A percentile compares a stretch with the other conserved stretches of the same genome.
Evolutionary conservation across 208 protist species (phyloP).

Genomic region (Acanthamoeba royreba): DNA sequence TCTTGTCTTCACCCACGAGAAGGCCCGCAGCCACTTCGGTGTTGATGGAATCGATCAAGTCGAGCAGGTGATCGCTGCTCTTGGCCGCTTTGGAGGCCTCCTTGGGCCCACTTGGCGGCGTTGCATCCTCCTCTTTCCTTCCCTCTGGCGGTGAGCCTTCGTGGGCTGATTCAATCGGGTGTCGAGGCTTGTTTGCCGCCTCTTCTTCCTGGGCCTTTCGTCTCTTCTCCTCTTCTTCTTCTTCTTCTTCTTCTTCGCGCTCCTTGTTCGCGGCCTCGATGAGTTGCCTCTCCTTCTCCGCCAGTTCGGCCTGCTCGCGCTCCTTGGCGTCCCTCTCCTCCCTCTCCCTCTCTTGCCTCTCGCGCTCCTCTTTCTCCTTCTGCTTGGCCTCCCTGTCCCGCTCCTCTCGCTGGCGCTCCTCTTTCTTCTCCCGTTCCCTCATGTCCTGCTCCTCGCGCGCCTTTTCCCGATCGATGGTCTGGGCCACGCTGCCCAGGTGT

Average conservation of each 20-base stretch:
- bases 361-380: not conserved
- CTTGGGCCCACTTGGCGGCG: too few species aligned
- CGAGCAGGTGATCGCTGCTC: not conserved
- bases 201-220: not conserved
- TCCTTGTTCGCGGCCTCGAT: too few species aligned
- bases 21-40: not conserved
- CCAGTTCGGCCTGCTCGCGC: too few species aligned
- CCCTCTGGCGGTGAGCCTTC: not conserved
- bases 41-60: not conserved
- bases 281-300: too few species aligned
- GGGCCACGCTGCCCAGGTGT: not conserved
- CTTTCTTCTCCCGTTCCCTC: not conserved
- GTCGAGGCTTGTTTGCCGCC: too few species aligned
- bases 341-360: not conserved
- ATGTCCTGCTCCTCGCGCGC: not conserved
- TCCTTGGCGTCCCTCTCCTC: not conserved
- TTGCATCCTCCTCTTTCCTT: too few species aligned
- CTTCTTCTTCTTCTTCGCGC: not conserved
- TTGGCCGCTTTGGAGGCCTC: too few species aligned
- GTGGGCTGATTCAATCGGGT: too few species aligned
- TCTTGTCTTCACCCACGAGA: not conserved
- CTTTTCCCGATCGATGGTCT: not conserved
- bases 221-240: not conserved
- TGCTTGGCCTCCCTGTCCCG: not conserved
- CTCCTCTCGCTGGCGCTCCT: not conserved